Evolutionary conservation across 768 basidiomycete genomes (phyloP), one percentile per base, ranked within the genome.

Genomic region (Phylloporus arenicola): DNA sequence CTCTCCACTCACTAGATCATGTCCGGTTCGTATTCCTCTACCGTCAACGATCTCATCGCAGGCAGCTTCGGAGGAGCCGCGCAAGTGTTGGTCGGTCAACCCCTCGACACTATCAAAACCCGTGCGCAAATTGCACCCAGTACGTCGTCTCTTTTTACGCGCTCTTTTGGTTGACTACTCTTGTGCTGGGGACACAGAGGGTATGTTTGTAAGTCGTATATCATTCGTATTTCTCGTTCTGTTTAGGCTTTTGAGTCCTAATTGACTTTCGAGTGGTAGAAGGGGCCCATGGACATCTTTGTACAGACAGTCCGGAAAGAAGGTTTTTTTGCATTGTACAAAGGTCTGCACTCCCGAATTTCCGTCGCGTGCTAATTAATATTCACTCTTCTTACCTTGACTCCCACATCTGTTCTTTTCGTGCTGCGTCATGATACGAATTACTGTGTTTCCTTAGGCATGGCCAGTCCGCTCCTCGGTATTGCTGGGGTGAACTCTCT

Each of bases 401-500:
- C 27, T n/a, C n/a, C n/a, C 27, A 29, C 8, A 29, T 29, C 3
- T 29, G 27, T 29, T 12, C 29, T 5, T 30, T 12, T 30, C 29
- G 2, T 12, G 29, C 29, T 29, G 27, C 3, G 30, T 9, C 1
- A 34, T 30, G 6, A 12, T n/a, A 16, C 11, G 2, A 30, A 27
- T 7, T 6, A 24, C 25, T 27, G 1, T 27, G 8, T 27, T 30
- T 12, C 10, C 27, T 29, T 50, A 92, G 92, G 92, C 33, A 94
- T 93, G 92, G 76, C 84, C 1, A 91, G 88, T 47, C 95, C 96
- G 0, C 76, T 98, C 9, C 51, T 96, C 39, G 96, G 96, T 16
- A 87, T 98, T 24, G 91, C 94, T 2, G 94, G 90, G 9, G 95
- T 98, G 60, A 98, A 97, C 70, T 95, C 92, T 4, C 77, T 98